Base-by-base conservation (phyloP, 345 rosid species). In the Cardiospermum halicacabum region DNA sequence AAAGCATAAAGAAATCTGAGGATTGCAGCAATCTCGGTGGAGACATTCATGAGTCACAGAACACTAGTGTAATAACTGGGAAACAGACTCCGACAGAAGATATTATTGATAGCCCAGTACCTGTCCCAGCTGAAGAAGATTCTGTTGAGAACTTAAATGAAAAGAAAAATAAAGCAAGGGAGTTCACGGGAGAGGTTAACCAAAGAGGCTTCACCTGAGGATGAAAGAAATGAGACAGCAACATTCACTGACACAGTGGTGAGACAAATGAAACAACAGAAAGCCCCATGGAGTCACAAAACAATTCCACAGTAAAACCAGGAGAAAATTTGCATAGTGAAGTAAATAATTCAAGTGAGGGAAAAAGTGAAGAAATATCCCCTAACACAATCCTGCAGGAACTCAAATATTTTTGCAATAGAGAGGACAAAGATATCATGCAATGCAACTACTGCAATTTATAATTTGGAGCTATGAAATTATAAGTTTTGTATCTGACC, bases 61-160 rank as follows among this genome's bases (percentile, higher is more conserved):
- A 74, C 61, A 37, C 70, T 5, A 37, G 37, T 59, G 72, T 27
- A 49, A 56, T 31, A 55, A 59, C 62, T 28, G 72, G 58, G 53
- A 69, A 75, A 53, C 77, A 71, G 64, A 73, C 49, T 61, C 19
- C 69, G 32, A 31, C 27, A 43, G 81, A 81, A 78, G 67, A 72
- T 28, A 65, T 18, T 3, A 36, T 22, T 43, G 57, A 37, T 56
- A 43, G 24, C 66, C 53, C 18, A 7, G 31, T 27, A 56, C 65
- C 11, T 48, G 63, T 62, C 36, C 12, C 45, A 3, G 28, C 32
- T 37, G 56, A 56, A 42, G 47, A 72, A 60, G 51, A 10, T 36
- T 5, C 26, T 11, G 6, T 22, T 37, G 61, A 72, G 19, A 22
- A 62, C 39, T 19, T 43, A 31, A 15, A 48, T 30, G 25, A 47